Conservation (phyloP, 257 asterid genomes). For the Henckelia pumila region DNA sequence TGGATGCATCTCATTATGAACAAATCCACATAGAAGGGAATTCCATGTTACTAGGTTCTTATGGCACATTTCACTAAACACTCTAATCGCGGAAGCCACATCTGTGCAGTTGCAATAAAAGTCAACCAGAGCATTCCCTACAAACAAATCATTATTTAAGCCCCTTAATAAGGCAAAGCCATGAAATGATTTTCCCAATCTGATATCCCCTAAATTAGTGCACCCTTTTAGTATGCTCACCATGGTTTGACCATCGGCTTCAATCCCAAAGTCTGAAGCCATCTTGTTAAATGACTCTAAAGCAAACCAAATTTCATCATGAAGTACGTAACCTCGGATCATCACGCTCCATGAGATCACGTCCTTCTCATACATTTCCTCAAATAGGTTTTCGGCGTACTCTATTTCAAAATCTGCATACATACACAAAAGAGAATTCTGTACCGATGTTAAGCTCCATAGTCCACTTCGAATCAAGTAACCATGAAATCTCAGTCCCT, state of each 20-base stretch:
- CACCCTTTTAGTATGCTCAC: slow-evolving; percentile 76
- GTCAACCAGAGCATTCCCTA: slow-evolving; percentile 69
- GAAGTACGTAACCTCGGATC: slow-evolving; percentile 53
- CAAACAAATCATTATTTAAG: slow-evolving; percentile 59
- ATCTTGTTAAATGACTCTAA: slow-evolving; percentile 51
- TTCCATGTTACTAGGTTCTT: slow-evolving; percentile 76
- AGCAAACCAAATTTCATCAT: slow-evolving; percentile 35
- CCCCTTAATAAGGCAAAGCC: slow-evolving; percentile 54
- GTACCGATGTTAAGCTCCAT: slow-evolving; percentile 51
- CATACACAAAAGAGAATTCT: slow-evolving; percentile 61
- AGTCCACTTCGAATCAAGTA: slow-evolving; percentile 56
- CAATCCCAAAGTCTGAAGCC: slow-evolving; percentile 40
- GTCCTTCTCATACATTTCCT: slow-evolving; percentile 66
- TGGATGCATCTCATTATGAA: slow-evolving; percentile 51
- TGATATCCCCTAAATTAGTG: slow-evolving; percentile 40
- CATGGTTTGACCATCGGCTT: slow-evolving; percentile 65
- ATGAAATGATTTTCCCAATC: slow-evolving; percentile 58
- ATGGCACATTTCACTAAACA: slow-evolving; percentile 54
- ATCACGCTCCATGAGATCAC: slow-evolving; percentile 82
- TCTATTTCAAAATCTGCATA: slow-evolving; percentile 55
- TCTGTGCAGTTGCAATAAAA: slow-evolving; percentile 78
- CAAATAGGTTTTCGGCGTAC: slow-evolving; percentile 59
- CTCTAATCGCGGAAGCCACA: slow-evolving; percentile 51
- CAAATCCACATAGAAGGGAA: slow-evolving; percentile 69
- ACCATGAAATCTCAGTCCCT: slow-evolving; percentile 53